These are phyloP conservation scores for Neocatenulostroma microsporum DNA, from an alignment of 2,329 filamentous ascomycete genomes.

Conservation along the genomic window DNA sequence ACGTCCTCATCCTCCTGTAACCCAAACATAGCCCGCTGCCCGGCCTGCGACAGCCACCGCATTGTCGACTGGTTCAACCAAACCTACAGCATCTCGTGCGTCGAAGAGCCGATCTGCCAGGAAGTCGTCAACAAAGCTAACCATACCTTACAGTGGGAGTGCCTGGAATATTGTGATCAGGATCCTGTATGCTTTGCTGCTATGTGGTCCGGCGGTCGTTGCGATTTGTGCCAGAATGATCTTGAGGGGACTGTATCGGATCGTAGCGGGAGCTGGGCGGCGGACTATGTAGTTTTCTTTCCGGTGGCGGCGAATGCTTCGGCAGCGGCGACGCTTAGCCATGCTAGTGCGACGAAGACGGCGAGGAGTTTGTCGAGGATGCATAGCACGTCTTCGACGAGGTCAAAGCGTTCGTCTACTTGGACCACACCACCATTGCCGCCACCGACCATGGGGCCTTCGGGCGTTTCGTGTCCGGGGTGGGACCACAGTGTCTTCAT, in stretches of 20 bases:
- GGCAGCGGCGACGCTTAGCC: too few species aligned
- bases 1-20: constrained; percentile 14
- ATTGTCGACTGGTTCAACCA: constrained; percentile 19
- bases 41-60: constrained; percentile 16
- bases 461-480: too few species aligned
- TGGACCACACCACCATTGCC: too few species aligned
- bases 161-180: constrained; percentile 19
- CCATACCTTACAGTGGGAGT: constrained; percentile 15
- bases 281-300: too few species aligned
- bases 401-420: constrained; percentile 12
- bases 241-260: constrained; percentile 11
- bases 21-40: constrained; percentile 5
- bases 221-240: constrained; percentile 18
- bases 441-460: too few species aligned
- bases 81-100: constrained; percentile 19
- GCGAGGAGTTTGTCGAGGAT: not conserved
- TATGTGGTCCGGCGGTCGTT: constrained; percentile 14
- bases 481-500: not conserved
- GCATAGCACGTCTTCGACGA: constrained; percentile 13
- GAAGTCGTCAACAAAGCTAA: constrained; percentile 10
- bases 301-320: too few species aligned
- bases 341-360: not conserved
- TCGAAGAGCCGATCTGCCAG: constrained; percentile 17
- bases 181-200: constrained; percentile 19
- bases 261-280: too few species aligned